Evolutionary conservation across 164 flowering plant genomes (phyloP).

Genomic region (Berberis vulgaris): DNA sequence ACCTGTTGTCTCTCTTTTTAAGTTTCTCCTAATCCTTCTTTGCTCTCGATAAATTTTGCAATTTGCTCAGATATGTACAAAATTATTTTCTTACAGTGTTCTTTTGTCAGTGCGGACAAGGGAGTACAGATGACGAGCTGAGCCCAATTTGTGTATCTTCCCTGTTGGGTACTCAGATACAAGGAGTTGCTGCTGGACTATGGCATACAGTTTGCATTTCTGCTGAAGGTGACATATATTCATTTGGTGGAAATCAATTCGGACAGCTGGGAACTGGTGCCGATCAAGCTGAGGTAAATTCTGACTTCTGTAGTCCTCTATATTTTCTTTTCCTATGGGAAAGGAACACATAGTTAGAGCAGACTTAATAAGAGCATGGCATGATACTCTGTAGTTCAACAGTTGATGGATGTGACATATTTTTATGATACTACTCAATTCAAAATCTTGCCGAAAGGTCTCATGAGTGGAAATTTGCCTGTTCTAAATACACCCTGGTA

Average conservation of each 20-base stretch:
- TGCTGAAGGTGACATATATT: conserved; percentile 76
- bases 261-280: conserved; percentile 96
- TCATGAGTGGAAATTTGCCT: too few relatives aligned
- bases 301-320: background rate
- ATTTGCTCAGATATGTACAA: background rate
- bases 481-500: too few relatives aligned
- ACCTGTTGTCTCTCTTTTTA: too few relatives aligned
- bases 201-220: conserved; percentile 97
- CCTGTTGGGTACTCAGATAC: conserved; percentile 65
- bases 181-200: conserved; percentile 73
- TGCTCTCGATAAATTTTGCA: background rate
- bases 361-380: too few relatives aligned
- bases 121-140: conserved; percentile 91
- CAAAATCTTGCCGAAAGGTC: too few relatives aligned
- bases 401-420: too few relatives aligned
- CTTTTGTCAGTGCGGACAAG: conserved; percentile 84
- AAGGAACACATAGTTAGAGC: too few relatives aligned
- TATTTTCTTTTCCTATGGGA: background rate
- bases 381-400: too few relatives aligned
- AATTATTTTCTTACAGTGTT: conserved; percentile 1
- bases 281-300: conserved; percentile 88
- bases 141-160: conserved; percentile 84
- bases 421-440: too few relatives aligned
- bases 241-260: conserved; percentile 98
- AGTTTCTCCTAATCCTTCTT: too few relatives aligned